phyloP scores from a whole-genome alignment of 2,329 filamentous ascomycete species.

The Blastomyces silverae region DNA sequence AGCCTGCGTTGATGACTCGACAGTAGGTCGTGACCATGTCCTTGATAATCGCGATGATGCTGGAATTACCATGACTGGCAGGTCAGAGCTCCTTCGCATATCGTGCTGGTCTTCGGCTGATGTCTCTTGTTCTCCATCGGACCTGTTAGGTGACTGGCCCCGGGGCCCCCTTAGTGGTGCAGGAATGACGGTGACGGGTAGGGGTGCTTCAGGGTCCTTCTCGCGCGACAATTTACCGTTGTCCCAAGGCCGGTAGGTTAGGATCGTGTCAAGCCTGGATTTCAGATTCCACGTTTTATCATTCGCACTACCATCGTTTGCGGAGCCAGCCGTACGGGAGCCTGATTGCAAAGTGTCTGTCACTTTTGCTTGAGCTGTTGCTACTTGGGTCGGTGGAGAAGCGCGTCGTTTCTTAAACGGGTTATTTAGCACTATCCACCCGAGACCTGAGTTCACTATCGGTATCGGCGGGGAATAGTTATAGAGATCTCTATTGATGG shows the following conservation, averaged over 20 bases:
- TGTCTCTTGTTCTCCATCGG: conserved; percentile 10
- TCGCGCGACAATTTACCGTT: conserved; percentile 36
- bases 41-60: conserved; percentile 47
- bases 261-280: conserved; percentile 41
- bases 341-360: conserved; percentile 13
- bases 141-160: conserved; percentile 48
- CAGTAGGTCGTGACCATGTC: conserved; percentile 42
- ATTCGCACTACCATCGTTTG: conserved; percentile 31
- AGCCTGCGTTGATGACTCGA: background rate
- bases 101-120: background rate
- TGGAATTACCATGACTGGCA: conserved; percentile 55
- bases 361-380: conserved; percentile 48
- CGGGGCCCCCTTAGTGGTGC: conserved; percentile 50
- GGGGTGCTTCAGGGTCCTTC: conserved; percentile 34
- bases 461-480: conserved; percentile 29
- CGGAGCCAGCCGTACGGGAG: too few species aligned
- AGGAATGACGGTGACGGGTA: conserved; percentile 56
- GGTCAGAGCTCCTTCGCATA: conserved; percentile 24
- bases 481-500: conserved; percentile 24
- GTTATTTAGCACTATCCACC: conserved; percentile 50
- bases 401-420: conserved; percentile 54
- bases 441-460: conserved; percentile 29
- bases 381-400: conserved; percentile 55
- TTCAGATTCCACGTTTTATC: conserved; percentile 42
- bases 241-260: conserved; percentile 46